Evolutionary conservation across 306 rosid genomes (phyloP), one percentile per base, ranked within the genome.

Genomic region (Cicer chorassanicum): DNA sequence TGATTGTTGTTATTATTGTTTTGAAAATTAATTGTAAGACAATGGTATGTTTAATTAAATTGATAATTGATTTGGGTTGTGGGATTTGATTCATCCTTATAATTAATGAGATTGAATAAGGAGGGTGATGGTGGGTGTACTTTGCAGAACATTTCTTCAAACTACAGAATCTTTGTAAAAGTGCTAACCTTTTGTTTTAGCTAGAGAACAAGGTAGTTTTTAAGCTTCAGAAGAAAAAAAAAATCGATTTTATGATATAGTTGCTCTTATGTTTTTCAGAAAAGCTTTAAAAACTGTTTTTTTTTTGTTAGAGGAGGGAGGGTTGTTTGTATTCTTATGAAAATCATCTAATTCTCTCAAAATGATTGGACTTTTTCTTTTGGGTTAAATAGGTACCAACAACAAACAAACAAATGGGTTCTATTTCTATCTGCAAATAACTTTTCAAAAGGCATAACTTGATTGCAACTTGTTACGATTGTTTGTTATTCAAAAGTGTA

Each of bases 31-130:
- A 59, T 59, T 59, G 41, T 11, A 5, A 41, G 40, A 24, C 11
- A 41, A 38, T 49, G 62, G 24, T 9, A 15, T 45, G 9, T 10
- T 59, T 8, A 50, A 2, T 50, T 24, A 57, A 57, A 57, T 57
- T 57, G 64, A 57, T 18, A 4, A 42, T 54, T 76, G 68, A 10
- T 70, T 69, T 78, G 48, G 40, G 34, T 39, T 61, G 44, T 36
- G 70, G 34, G 19, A 41, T 10, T 59, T 48, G 38, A 39, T 40
- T 59, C 8, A 6, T 29, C 5, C 9, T 29, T 59, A 0, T 29
- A 11, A 29, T 29, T 4, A 14, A 14, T 3, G 43, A 8, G 51
- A n/a, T 12, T 72, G 40, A 19, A 43, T 10, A 14, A 11, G 14
- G 46, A 68, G 49, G 43, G 67, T 1, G 19, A 10, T 54, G 60